A percentile compares a stretch with the other conserved stretches of the same genome.
phyloP scores from a whole-genome alignment of 306 rosid species.

The Cucurbita ficifolia region DNA sequence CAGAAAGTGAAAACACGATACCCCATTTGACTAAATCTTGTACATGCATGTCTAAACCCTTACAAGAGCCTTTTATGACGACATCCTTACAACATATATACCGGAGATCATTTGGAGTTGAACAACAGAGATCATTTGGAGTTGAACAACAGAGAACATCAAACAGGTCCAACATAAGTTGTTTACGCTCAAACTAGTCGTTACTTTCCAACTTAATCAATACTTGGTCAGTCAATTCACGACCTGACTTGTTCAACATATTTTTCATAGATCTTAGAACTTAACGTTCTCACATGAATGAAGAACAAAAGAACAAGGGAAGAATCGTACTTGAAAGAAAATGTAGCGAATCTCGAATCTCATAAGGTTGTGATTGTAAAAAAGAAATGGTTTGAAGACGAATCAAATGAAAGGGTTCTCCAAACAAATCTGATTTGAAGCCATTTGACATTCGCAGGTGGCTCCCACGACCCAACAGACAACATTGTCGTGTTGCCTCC shows the following conservation, averaged over 20 bases:
- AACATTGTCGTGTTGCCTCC: conserved; percentile 6
- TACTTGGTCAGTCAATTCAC: not conserved
- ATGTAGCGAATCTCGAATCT: too few species aligned
- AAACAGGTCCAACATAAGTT: not conserved
- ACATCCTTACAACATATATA: too few species aligned
- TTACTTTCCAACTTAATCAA: not conserved
- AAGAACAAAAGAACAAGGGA: too few species aligned
- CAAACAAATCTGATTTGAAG: not conserved
- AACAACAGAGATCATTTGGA: too few species aligned
- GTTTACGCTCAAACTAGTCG: not conserved
- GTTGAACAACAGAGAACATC: not conserved
- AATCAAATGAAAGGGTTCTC: not conserved
- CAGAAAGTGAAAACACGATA: not conserved
- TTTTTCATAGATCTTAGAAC: not conserved
- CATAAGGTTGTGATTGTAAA: too few species aligned
- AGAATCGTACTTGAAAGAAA: too few species aligned
- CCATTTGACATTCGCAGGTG: not conserved
- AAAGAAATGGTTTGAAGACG: too few species aligned
- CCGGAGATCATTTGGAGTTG: too few species aligned
- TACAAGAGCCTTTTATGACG: too few species aligned
- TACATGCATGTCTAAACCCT: not conserved
- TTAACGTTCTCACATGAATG: not conserved
- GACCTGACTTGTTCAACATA: not conserved
- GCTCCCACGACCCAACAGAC: conserved; percentile 6
- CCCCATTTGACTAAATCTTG: not conserved